Evolutionary conservation across 257 asterid genomes (phyloP).

Genomic region (Fraxinus cuspidata): DNA sequence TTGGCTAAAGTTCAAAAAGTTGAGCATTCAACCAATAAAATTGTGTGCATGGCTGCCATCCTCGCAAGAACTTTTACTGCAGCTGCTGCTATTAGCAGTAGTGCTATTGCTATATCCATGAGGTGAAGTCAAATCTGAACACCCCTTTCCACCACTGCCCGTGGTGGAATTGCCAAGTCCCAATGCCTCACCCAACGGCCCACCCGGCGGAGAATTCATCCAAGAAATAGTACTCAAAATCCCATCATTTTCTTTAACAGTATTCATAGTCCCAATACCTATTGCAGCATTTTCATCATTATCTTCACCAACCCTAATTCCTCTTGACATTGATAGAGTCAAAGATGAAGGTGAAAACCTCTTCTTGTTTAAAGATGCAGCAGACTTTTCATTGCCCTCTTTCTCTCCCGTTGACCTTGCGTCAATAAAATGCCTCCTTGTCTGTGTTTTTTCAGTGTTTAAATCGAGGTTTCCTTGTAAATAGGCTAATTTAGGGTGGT

Average conservation of each 20-base stretch:
- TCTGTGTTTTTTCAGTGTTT: constrained; percentile 17
- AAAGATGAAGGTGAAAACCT: constrained; percentile 30
- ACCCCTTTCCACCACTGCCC: constrained; percentile 11
- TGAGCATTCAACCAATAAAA: constrained; percentile 25
- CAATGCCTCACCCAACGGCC: constrained; percentile 75
- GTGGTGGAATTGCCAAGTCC: constrained; percentile 46
- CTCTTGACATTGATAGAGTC: constrained; percentile 52
- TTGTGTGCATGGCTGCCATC: constrained; percentile 47
- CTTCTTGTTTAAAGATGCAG: neutral
- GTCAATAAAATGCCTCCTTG: constrained; percentile 55
- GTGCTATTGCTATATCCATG: constrained; percentile 39
- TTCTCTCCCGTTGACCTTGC: neutral
- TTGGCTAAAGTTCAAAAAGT: neutral
- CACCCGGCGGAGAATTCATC: constrained; percentile 58
- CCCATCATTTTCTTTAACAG: constrained; percentile 20
- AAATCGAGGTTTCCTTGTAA: constrained; percentile 11
- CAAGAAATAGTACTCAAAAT: constrained; percentile 35
- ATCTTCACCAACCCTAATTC: constrained; percentile 30
- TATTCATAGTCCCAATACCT: constrained; percentile 27
- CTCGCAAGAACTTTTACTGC: constrained; percentile 58
- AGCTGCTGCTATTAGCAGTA: constrained; percentile 37
- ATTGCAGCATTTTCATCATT: constrained; percentile 17
- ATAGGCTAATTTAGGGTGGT: constrained; percentile 16
- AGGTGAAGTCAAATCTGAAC: constrained; percentile 29
- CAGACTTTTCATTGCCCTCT: neutral